Evolutionary conservation across 225 moss, liverwort and hornwort species (phyloP), one percentile per base, ranked within the genome.

Genomic region (Rhytidiadelphus loreus): DNA sequence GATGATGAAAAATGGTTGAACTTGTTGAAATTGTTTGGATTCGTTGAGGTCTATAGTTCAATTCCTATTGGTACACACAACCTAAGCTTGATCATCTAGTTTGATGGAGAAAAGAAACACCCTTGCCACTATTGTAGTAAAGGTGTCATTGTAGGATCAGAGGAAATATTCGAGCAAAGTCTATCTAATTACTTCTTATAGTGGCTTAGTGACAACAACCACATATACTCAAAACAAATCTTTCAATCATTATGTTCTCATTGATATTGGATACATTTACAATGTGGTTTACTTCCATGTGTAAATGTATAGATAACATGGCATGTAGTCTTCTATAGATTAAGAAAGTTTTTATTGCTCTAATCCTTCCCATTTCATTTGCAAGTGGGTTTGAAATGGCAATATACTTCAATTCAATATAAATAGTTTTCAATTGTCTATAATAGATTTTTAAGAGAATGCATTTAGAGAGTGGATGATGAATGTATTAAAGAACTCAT

Each of bases 171-270:
- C 0, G 2, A 1, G 2, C 18, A 48, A 71, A 71, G 26, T 71
- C 0, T 9, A 0, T 15, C 26, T 3, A 48, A 1, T 50, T 48
- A 32, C 1, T 20, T 74, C 7, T 32, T 30, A 0, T 30, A 48
- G 12, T 30, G 0, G 0, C 74, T 74, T 74, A 2, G 12, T 74
- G 0, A 32, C 7, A 50, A 12, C 1, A 50, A 3, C 26, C 1
- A 74, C 11, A 30, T 48, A 1, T 26, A 1, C 4, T 11, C 1
- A 0, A 48, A 30, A 74, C 7, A 30, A 53, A 23, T 23, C 3
- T 22, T 0, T 5, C 7, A 76, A 3, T 50, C 13, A 21, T 33
- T 22, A 3, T 18, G 1, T 29, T 26, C 1, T 28, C 1, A 46
- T 11, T 17, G 29, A 17, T 50, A 50, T 33, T 20, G 3, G 12